Conservation (phyloP, 2,329 filamentous ascomycete genomes). For the Xylariaceae sp. region DNA sequence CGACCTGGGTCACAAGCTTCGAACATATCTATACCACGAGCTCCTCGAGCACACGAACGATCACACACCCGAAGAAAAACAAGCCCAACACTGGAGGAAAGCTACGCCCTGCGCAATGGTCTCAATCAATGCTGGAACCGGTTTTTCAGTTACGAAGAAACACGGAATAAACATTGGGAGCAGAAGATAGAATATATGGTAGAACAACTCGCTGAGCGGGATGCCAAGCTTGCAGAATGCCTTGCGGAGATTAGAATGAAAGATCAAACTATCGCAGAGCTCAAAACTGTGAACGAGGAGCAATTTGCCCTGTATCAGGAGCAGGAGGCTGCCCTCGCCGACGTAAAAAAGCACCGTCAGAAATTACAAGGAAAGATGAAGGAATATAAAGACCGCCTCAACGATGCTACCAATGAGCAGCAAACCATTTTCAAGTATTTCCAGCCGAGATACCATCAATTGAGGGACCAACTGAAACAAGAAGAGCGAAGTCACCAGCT, state of each 20-base stretch:
- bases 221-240: conserved; percentile 14
- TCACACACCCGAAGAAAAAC: not conserved
- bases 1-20: conserved; percentile 24
- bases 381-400: conserved; percentile 39
- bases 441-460: conserved; percentile 33
- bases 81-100: conserved; percentile 19
- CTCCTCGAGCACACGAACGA: not conserved
- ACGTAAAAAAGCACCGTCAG: conserved; percentile 21
- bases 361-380: conserved; percentile 36
- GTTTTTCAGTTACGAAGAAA: conserved; percentile 19
- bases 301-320: conserved; percentile 28
- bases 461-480: conserved; percentile 34
- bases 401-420: conserved; percentile 45
- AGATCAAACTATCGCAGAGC: conserved; percentile 21
- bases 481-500: conserved; percentile 35
- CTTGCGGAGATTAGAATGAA: conserved; percentile 9
- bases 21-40: conserved; percentile 25
- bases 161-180: conserved; percentile 20
- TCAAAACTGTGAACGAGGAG: conserved; percentile 30
- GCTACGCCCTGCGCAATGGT: conserved; percentile 8
- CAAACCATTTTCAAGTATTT: conserved; percentile 40
- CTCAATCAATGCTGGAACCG: conserved; percentile 25
- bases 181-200: conserved; percentile 18
- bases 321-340: conserved; percentile 25
- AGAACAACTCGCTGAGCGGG: conserved; percentile 18